These are phyloP conservation scores for Orychophragmus violaceus DNA, from an alignment of 345 rosid species.

Conservation along the genomic window DNA sequence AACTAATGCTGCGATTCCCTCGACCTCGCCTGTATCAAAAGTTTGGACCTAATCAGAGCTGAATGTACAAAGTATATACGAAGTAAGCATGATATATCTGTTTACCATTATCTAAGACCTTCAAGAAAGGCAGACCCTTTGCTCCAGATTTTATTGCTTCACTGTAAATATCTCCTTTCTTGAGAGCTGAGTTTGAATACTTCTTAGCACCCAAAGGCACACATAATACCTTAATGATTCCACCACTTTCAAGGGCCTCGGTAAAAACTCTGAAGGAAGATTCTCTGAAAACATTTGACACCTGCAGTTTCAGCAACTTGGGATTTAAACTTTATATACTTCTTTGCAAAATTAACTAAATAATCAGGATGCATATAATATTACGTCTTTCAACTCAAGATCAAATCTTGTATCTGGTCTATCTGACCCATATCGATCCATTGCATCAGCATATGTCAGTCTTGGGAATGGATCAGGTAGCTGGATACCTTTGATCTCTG, in stretches of 20 bases:
- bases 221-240: constrained; percentile 66
- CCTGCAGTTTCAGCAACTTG: constrained; percentile 46
- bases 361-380: constrained; percentile 13
- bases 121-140: constrained; percentile 89
- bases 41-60: background rate
- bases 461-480: constrained; percentile 84
- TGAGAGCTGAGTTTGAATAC: constrained; percentile 82
- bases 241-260: constrained; percentile 64
- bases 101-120: constrained; percentile 84
- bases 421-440: constrained; percentile 86
- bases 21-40: constrained; percentile 38
- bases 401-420: constrained; percentile 89
- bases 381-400: constrained; percentile 91
- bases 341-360: background rate
- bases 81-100: background rate
- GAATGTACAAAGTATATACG: background rate
- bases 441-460: constrained; percentile 87
- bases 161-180: constrained; percentile 79
- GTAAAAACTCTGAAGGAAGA: constrained; percentile 75
- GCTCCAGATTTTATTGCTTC: constrained; percentile 96
- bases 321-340: background rate
- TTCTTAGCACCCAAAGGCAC: constrained; percentile 70
- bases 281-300: constrained; percentile 61
- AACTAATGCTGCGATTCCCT: constrained; percentile 74
- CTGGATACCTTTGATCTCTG: constrained; percentile 68